Conservation (phyloP, 192 early-diverging fungal genomes). For the Umbelopsis ramanniana region DNA sequence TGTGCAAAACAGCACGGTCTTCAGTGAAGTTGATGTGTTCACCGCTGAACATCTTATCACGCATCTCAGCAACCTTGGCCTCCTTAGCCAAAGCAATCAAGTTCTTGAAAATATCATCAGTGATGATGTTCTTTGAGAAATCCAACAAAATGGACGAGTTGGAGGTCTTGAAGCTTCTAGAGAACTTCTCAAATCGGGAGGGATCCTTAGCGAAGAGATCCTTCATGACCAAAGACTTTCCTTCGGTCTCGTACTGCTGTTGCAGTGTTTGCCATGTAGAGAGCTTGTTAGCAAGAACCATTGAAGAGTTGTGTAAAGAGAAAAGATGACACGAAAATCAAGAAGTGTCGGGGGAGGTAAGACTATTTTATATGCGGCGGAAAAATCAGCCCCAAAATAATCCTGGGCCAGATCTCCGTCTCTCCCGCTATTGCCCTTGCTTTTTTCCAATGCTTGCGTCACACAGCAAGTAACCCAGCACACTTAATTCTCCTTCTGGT, state of each 20-base stretch:
- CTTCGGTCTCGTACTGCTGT: slow-evolving; percentile 80
- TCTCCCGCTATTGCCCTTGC: too few species aligned
- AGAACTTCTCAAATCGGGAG: slow-evolving; percentile 80
- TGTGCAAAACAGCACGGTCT: slow-evolving; percentile 93
- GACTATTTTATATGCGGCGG: background rate
- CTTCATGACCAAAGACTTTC: slow-evolving; percentile 76
- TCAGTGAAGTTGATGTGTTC: slow-evolving; percentile 98
- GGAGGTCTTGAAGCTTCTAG: slow-evolving; percentile 68
- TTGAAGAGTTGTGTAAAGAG: slow-evolving; percentile 33
- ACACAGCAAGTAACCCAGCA: too few species aligned
- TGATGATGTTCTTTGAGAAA: slow-evolving; percentile 96
- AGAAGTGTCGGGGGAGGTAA: background rate
- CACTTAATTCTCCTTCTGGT: too few species aligned
- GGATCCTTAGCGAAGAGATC: slow-evolving; percentile 80
- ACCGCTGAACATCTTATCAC: slow-evolving; percentile 93
- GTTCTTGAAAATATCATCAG: slow-evolving; percentile 76
- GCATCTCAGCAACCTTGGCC: slow-evolving; percentile 84
- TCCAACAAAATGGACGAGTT: slow-evolving; percentile 82
- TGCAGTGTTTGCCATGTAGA: slow-evolving; percentile 89
- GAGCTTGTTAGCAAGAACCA: slow-evolving; percentile 80
- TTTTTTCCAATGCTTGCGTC: too few species aligned
- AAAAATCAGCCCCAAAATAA: background rate
- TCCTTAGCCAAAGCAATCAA: slow-evolving; percentile 85
- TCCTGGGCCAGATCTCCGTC: too few species aligned
- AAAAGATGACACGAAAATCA: slow-evolving; percentile 13